These are phyloP conservation scores for Debaryomyces singareniensis DNA, from an alignment of 1,139 yeast genomes.

Conservation along the genomic window DNA sequence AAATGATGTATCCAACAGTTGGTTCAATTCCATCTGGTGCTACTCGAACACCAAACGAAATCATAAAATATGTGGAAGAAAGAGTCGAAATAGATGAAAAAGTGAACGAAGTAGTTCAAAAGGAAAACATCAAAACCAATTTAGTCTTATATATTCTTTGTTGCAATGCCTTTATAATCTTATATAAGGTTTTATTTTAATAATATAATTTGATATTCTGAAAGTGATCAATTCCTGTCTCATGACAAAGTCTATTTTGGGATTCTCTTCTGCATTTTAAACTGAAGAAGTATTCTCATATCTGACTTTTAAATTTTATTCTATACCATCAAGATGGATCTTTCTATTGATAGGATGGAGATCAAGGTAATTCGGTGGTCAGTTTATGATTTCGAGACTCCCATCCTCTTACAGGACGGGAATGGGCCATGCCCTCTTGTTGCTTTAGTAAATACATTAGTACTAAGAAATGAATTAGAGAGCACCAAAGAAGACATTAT, in stretches of 20 bases:
- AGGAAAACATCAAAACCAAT: slow-evolving; percentile 23
- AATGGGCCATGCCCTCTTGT: slow-evolving; percentile 90
- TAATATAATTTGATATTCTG: no score
- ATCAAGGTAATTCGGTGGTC: slow-evolving; percentile 23
- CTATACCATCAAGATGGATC: no score
- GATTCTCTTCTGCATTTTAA: no score
- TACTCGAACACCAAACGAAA: slow-evolving; percentile 12
- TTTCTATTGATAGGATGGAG: slow-evolving; percentile 14
- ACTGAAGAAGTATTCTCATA: no score
- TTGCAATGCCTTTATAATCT: no score
- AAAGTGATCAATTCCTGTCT: no score
- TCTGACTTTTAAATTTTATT: no score
- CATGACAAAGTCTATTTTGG: no score
- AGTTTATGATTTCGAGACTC: slow-evolving; percentile 32
- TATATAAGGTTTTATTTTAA: no score
- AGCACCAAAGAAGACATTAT: slow-evolving; percentile 3
- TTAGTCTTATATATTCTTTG: no score
- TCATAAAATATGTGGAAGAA: slow-evolving; percentile 19
- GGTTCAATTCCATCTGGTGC: slow-evolving; percentile 28
- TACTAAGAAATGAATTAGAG: slow-evolving; percentile 39
- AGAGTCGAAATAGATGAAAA: slow-evolving; percentile 27
- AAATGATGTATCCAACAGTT: slow-evolving; percentile 55
- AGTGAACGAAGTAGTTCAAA: slow-evolving; percentile 18
- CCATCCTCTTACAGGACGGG: slow-evolving; percentile 70
- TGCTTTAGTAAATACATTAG: slow-evolving; percentile 68